Base-by-base conservation (phyloP, 352 stramenopile species). In the Achlya hypogyna region DNA sequence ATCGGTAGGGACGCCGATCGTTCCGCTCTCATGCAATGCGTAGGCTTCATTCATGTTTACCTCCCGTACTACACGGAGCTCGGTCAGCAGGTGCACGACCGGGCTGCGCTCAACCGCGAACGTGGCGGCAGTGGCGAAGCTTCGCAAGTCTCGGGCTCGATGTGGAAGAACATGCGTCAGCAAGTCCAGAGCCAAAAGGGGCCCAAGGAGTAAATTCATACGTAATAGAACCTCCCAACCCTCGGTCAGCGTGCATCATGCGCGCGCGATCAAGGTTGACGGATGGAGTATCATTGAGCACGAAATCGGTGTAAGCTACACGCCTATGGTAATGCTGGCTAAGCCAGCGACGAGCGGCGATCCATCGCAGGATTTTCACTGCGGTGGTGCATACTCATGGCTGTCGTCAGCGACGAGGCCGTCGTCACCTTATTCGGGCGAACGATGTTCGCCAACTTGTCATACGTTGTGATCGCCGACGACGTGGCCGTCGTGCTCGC, bases 151-250 rank as follows among this genome's bases (percentile, higher is more conserved):
- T 62, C 62, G n/a, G 76, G 69, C 0, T 78, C 76, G 5, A 82
- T 80, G 76, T 80, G 74, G 76, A 78, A 82, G 54, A 78, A 80
- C 51, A 74, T 79, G 38, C 70, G 79, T 54, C 78, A 75, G 58
- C 72, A 75, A 42, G 53, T 53, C 18, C 56, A 69, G n/a, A 71
- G 66, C 12, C 51, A 78, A 22, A 47, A 69, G 28, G 8, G 42
- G 25, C 14, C 31, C 31, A 69, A 67, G 32, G 29, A 60, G 32
- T 31, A 28, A 63, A n/a, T 12, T 45, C 14, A 45, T n/a, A 18
- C 38, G 6, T 18, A 45, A 45, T 45, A 45, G 38, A 45, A n/a
- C n/a, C n/a, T n/a, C n/a, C n/a, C n/a, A n/a, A n/a, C n/a, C n/a
- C n/a, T n/a, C n/a, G n/a, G n/a, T n/a, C n/a, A n/a, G n/a, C n/a